A percentile compares a stretch with the other conserved stretches of the same genome.
These are phyloP conservation scores for Dryas alaskensis DNA, from an alignment of 306 rosid genomes.

Conservation along the genomic window DNA sequence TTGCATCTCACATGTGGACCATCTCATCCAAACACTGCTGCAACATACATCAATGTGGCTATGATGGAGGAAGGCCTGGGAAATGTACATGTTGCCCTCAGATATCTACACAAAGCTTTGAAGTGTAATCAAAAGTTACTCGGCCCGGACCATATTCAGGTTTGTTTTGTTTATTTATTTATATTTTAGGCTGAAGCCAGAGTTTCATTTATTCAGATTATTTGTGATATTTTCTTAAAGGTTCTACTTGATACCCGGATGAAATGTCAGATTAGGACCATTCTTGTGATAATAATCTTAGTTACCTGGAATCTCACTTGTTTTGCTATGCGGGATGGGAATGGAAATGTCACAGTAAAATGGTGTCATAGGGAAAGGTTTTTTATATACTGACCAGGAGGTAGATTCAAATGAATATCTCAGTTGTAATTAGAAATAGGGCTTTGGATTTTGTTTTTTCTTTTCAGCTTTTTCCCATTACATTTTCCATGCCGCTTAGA, in stretches of 20 bases:
- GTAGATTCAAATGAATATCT: not conserved
- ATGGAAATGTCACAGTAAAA: not conserved
- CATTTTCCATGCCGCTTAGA: not conserved
- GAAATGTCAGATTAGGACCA: not conserved
- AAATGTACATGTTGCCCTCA: slow-evolving; percentile 91
- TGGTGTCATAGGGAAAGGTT: no score
- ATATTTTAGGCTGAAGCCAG: not conserved
- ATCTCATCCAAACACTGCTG: slow-evolving; percentile 99
- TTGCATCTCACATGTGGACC: slow-evolving; percentile 97
- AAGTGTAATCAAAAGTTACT: slow-evolving; percentile 94
- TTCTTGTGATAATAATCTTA: not conserved
- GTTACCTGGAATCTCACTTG: not conserved
- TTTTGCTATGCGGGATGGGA: not conserved
- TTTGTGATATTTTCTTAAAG: not conserved
- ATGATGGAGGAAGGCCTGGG: slow-evolving; percentile 99
- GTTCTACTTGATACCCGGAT: not conserved
- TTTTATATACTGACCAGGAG: not conserved
- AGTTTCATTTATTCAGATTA: not conserved
- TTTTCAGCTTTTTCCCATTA: not conserved
- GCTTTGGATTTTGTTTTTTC: not conserved
- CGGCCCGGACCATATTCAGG: slow-evolving; percentile 98
- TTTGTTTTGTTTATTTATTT: slow-evolving; percentile 32
- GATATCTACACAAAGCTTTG: slow-evolving; percentile 98
- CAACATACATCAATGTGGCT: slow-evolving; percentile 97
- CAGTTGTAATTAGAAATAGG: not conserved